Evolutionary conservation across 352 stramenopile species (phyloP).

Genomic region (Globisporangium recalcitrans): DNA sequence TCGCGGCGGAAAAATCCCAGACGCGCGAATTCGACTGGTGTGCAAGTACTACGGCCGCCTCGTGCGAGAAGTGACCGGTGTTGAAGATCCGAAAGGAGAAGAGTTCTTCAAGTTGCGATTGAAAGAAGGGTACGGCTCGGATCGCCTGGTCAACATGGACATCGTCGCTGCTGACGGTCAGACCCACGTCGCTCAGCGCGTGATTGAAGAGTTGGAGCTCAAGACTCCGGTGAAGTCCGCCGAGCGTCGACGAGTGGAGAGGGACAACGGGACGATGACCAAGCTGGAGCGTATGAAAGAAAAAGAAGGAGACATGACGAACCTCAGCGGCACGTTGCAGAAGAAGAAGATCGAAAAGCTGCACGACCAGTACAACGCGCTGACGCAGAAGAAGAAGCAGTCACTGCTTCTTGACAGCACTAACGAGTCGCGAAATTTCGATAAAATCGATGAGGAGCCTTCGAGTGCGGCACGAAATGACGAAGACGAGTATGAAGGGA

Average conservation of each 20-base stretch:
- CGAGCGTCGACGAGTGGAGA: slow-evolving; percentile 36
- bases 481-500: not conserved
- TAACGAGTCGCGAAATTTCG: slow-evolving; percentile 22
- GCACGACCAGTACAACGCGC: slow-evolving; percentile 72
- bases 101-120: slow-evolving; percentile 87
- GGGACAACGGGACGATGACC: slow-evolving; percentile 29
- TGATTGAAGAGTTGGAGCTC: slow-evolving; percentile 60
- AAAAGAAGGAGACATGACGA: slow-evolving; percentile 65
- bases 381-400: slow-evolving; percentile 76
- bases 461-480: slow-evolving; percentile 1
- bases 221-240: slow-evolving; percentile 33
- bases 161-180: slow-evolving; percentile 39
- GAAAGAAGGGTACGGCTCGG: slow-evolving; percentile 79
- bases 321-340: slow-evolving; percentile 57
- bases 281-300: slow-evolving; percentile 59
- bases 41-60: slow-evolving; percentile 91
- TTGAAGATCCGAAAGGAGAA: slow-evolving; percentile 87
- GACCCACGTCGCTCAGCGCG: slow-evolving; percentile 64
- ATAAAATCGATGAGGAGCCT: slow-evolving; percentile 23
- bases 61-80: slow-evolving; percentile 86
- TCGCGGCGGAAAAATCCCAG: slow-evolving; percentile 79
- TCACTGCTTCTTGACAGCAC: slow-evolving; percentile 58
- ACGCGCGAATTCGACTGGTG: slow-evolving; percentile 90
- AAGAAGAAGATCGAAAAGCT: slow-evolving; percentile 86
- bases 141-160: slow-evolving; percentile 46